Evolutionary conservation across 164 flowering plant species (phyloP).

Genomic region (Litsea cubeba): DNA sequence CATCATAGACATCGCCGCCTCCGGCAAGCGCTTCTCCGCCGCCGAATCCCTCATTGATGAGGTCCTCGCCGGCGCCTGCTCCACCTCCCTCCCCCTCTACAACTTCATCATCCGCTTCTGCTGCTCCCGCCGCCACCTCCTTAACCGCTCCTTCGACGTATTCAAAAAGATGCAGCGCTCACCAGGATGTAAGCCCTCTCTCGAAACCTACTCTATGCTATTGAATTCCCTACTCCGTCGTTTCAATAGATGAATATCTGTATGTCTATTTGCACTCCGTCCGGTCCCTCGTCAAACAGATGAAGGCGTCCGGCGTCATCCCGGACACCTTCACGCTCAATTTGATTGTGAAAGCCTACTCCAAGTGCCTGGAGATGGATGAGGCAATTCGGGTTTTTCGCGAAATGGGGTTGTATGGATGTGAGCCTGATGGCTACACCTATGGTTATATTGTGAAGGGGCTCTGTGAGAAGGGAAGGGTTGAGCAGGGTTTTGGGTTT

Average conservation of each 20-base stretch:
- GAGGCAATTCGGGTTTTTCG: conserved; percentile 70
- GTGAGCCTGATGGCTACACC: conserved; percentile 56
- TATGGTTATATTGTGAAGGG: conserved; percentile 66
- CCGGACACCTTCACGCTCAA: conserved; percentile 69
- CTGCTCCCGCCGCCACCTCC: conserved; percentile 44
- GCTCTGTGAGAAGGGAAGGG: conserved; percentile 78
- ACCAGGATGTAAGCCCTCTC: conserved; percentile 46
- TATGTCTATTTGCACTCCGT: conserved; percentile 65
- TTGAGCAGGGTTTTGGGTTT: conserved; percentile 46
- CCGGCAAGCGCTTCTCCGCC: conserved; percentile 35
- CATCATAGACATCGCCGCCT: conserved; percentile 41
- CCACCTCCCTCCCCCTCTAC: conserved; percentile 44
- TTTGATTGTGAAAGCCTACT: conserved; percentile 78
- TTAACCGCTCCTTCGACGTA: conserved; percentile 69
- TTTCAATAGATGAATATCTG: conserved; percentile 54
- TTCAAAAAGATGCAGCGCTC: conserved; percentile 70
- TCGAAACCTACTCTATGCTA: conserved; percentile 65
- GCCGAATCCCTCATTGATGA: conserved; percentile 70
- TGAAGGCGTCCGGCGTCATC: conserved; percentile 70
- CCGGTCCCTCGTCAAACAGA: conserved; percentile 61
- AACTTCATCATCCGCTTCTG: conserved; percentile 58
- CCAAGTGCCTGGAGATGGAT: conserved; percentile 65
- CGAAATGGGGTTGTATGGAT: conserved; percentile 84
- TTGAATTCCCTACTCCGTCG: conserved; percentile 48
- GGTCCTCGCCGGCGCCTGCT: conserved; percentile 78